Evolutionary conservation across 1,284 basidiomycete genomes (phyloP), one percentile per base, ranked within the genome.

Genomic region (Cryptococcus sp.): DNA sequence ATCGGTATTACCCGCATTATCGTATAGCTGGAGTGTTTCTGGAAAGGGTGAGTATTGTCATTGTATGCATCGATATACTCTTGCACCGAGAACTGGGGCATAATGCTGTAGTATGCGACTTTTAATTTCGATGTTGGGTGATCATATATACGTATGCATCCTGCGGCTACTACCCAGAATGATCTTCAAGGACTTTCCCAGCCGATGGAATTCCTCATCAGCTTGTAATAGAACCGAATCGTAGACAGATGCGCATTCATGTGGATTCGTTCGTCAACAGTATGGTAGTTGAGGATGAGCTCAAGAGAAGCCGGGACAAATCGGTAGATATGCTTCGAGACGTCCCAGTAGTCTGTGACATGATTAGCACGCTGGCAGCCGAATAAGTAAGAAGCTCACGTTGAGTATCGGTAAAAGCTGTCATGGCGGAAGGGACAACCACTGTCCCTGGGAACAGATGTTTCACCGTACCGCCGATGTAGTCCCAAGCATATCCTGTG

Each of bases 281-380:
- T 69, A 47, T 69, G 67, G 40, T 54, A 56, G 49, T 62, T 61
- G 23, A 55, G 27, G 16, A 61, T 50, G 5, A 55, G 47, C 8
- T 51, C 45, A 23, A 60, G 54, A 13, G 57, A 50, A n/a, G 62
- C 58, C 0, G 68, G 68, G 13, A 60, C 61, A 35, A 70, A 70
- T n/a, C 68, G 62, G 61, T 62, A 70, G 38, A 70, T 66, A 55
- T 66, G 56, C 40, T 46, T 53, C 41, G 68, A 60, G 23, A 62
- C 40, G 49, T 58, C 57, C 63, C 63, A 64, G 47, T 61, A 61
- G 40, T 48, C 58, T 65, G 19, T 6, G 10, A 40, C n/a, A n/a
- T 27, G 52, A 5, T 41, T 30, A 13, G 16, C 17, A 22, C 8
- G 25, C 45, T 25, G 5, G 5, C 5, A 20, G 8, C 7, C 8